Evolutionary conservation across 768 basidiomycete genomes (phyloP), one percentile per base, ranked within the genome.

Genomic region (Kwoniella dendrophila): DNA sequence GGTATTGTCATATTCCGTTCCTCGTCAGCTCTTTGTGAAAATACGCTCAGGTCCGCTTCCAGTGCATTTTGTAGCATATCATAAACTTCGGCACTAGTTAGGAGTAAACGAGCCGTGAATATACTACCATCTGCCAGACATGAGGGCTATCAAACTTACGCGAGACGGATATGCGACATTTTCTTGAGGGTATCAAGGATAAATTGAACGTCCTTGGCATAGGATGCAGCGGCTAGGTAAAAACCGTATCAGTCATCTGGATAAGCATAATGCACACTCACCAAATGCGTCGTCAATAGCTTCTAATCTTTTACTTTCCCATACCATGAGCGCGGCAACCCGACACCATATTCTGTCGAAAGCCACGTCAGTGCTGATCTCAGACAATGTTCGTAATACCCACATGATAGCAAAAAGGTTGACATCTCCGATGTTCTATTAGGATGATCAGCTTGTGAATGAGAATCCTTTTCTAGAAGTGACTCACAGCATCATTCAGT

Each of bases 331-430:
- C n/a, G 33, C 34, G 16, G 43, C 49, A 18, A 58, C 56, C 8
- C 47, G 20, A 20, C 24, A 27, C 63, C 63, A 64, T 14, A 64
- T 57, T 18, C 63, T 63, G 29, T 4, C 50, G 22, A 29, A n/a
- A 12, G 56, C 47, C 48, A 55, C 29, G 22, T 26, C 20, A 7
- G 11, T 36, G 5, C 10, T 5, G 18, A 47, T 26, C n/a, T 53
- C 22, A 16, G 7, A 7, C 2, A 2, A 14, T 26, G n/a, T 14
- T 5, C 36, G 29, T 29, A 27, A 20, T 26, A 22, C 62, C 30
- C 18, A 64, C 63, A 59, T 43, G 32, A 64, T 59, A 32, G 59
- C 32, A 36, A 64, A 64, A 1, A 64, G 34, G 40, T 56, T 64
- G 24, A 59, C 34, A 38, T 64, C 63, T 14, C 63, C 63, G 27